phyloP scores from a whole-genome alignment of 345 rosid genomes.

The Litchi chinensis region DNA sequence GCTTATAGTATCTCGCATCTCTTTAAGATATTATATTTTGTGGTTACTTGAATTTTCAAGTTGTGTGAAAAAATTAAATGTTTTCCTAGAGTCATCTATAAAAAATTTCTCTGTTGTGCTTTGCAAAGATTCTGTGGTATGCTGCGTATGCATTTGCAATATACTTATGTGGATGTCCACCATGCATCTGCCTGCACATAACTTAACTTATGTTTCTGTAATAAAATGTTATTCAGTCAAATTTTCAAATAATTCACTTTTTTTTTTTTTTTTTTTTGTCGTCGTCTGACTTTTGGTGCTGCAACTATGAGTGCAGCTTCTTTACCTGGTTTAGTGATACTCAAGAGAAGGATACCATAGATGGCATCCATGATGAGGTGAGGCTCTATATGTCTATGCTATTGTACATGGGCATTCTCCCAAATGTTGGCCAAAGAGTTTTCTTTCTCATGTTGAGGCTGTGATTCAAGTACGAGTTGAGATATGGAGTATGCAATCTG shows the following conservation, averaged over 20 bases:
- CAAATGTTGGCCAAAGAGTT: background rate
- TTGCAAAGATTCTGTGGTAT: background rate
- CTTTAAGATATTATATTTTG: background rate
- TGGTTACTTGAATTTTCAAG: background rate
- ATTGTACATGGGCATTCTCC: background rate
- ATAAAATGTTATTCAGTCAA: too few relatives aligned
- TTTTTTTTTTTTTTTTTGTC: background rate
- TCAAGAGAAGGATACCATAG: conserved; percentile 56
- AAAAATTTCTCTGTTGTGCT: background rate
- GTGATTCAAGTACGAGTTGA: background rate
- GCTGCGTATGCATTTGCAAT: background rate
- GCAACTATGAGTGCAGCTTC: conserved; percentile 55
- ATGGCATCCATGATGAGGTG: conserved; percentile 83
- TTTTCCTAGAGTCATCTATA: background rate
- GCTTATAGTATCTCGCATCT: background rate
- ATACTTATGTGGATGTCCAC: background rate
- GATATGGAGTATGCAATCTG: background rate
- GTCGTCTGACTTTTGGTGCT: conserved; percentile 9
- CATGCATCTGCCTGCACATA: too few relatives aligned
- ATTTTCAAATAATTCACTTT: too few relatives aligned
- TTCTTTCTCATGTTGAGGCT: conserved; percentile 11
- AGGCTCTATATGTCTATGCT: conserved; percentile 14
- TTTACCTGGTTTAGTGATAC: conserved; percentile 78
- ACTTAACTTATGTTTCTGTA: too few relatives aligned
- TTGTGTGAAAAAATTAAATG: background rate